Evolutionary conservation across 2,329 filamentous ascomycete species (phyloP), one percentile per base, ranked within the genome.

Genomic region (Lithohypha guttulata): DNA sequence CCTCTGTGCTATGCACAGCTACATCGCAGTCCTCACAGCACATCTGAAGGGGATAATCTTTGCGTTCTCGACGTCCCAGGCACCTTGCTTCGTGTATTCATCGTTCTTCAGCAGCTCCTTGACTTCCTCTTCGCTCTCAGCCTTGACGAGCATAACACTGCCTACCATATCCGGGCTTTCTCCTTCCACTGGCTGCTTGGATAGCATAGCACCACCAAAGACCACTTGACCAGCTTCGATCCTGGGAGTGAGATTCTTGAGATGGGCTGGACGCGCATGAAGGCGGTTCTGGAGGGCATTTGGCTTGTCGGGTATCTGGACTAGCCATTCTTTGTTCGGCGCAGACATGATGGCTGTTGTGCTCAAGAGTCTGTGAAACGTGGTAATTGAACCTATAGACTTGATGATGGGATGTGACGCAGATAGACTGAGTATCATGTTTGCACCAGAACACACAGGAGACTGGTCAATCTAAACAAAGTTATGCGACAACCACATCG

Each of bases 11-110:
- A 11, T 13, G 5, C 8, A 14, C 5, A 4, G 8, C n/a, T 38
- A 51, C 42, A 48, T 21, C 13, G 47, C 41, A 17, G 46, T 45
- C 41, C 50, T 47, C n/a, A 53, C 42, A 4, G 49, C 50, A 44
- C 40, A 44, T 30, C 26, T 46, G 39, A 53, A 51, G 9, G 49
- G 45, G 20, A 18, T 40, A 11, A 66, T 58, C 52, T 63, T 52
- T 46, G 57, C 75, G 52, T 81, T 81, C 23, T 78, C 72, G 42
- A 81, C 55, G 65, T 94, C 84, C 86, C 86, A 94, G 6, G 93
- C 85, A 0, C 78, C 83, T 29, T 61, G 68, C 44, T 63, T 69
- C 7, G 70, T 66, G 61, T 93, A 94, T 7, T 86, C 65, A 62
- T 94, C 86, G 34, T 73, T 69, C 58, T 72, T 73, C 32, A 94